phyloP scores from a whole-genome alignment of 108 stramenopile genomes.

The Pseudonitzschia pungens region DNA sequence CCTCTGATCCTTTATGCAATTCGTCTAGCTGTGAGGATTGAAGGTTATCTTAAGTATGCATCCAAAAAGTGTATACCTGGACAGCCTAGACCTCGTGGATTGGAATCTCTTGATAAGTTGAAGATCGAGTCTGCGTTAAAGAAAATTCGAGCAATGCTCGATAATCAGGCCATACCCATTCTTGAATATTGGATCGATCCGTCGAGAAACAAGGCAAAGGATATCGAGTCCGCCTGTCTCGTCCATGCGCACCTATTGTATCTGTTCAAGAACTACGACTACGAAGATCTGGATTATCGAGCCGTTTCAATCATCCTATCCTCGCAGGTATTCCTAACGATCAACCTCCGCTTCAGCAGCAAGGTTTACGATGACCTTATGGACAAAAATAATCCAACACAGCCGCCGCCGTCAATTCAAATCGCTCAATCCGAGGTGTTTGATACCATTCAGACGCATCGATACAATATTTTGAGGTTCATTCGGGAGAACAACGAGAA shows the following conservation, averaged over 20 bases:
- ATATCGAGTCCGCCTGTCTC: slow-evolving; percentile 84
- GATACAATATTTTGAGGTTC: slow-evolving; percentile 90
- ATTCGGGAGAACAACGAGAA: slow-evolving; percentile 84
- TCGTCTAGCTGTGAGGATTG: slow-evolving; percentile 93
- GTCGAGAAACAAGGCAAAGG: slow-evolving; percentile 61
- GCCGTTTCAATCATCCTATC: slow-evolving; percentile 91
- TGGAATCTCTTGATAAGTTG: slow-evolving; percentile 80
- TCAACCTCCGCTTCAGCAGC: slow-evolving; percentile 94
- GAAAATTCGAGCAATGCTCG: slow-evolving; percentile 77
- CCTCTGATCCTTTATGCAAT: slow-evolving; percentile 94
- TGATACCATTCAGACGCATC: slow-evolving; percentile 89
- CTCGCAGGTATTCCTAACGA: slow-evolving; percentile 96
- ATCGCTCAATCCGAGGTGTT: slow-evolving; percentile 96
- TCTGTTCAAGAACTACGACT: slow-evolving; percentile 94
- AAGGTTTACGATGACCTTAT: slow-evolving; percentile 92
- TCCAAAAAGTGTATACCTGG: slow-evolving; percentile 78
- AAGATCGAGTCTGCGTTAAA: slow-evolving; percentile 76
- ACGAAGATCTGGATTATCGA: slow-evolving; percentile 87
- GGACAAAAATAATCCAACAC: slow-evolving; percentile 78
- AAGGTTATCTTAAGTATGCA: slow-evolving; percentile 90
- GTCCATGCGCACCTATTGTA: slow-evolving; percentile 97
- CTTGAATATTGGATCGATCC: slow-evolving; percentile 97
- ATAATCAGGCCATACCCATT: slow-evolving; percentile 89
- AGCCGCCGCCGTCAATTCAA: slow-evolving; percentile 90
- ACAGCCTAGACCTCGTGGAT: slow-evolving; percentile 77